These are phyloP conservation scores for Cordyceps sp. DNA, from an alignment of 2,329 filamentous ascomycete species.

Conservation along the genomic window DNA sequence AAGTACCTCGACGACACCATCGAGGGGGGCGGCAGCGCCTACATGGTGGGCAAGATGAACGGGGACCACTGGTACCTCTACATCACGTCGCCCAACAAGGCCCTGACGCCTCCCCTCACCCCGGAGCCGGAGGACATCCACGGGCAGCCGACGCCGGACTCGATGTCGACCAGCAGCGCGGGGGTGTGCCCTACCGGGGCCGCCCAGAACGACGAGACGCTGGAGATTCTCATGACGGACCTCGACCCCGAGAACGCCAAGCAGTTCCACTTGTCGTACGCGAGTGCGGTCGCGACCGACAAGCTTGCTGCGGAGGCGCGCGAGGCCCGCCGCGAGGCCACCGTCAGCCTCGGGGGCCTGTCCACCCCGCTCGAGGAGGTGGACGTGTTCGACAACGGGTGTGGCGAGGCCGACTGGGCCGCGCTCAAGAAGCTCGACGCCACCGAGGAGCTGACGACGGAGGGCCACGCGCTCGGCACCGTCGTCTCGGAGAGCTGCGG, in stretches of 20 bases:
- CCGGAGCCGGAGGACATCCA: conserved; percentile 37
- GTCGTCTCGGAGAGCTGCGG: conserved; percentile 85
- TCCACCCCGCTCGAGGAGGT: conserved; percentile 40
- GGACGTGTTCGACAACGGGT: conserved; percentile 67
- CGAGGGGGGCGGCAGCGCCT: conserved; percentile 80
- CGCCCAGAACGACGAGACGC: conserved; percentile 53
- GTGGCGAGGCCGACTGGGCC: conserved; percentile 36
- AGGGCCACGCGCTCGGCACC: conserved; percentile 84
- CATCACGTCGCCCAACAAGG: conserved; percentile 70
- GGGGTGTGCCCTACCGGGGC: conserved; percentile 23
- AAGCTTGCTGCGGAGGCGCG: conserved; percentile 54
- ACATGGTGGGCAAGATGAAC: conserved; percentile 99
- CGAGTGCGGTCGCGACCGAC: conserved; percentile 78
- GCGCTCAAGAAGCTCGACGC: conserved; percentile 34
- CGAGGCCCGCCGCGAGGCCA: conserved; percentile 42
- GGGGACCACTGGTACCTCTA: conserved; percentile 99
- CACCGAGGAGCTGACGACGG: conserved; percentile 67
- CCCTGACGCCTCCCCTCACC: conserved; percentile 68
- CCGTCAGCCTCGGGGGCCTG: conserved; percentile 42
- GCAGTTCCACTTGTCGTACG: conserved; percentile 53
- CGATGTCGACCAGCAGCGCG: conserved; percentile 32
- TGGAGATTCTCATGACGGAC: conserved; percentile 59
- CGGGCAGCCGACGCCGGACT: conserved; percentile 22
- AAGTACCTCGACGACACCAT: conserved; percentile 86
- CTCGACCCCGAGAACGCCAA: conserved; percentile 52